These are phyloP conservation scores for Salix exigua DNA, from an alignment of 345 rosid species.

Conservation along the genomic window DNA sequence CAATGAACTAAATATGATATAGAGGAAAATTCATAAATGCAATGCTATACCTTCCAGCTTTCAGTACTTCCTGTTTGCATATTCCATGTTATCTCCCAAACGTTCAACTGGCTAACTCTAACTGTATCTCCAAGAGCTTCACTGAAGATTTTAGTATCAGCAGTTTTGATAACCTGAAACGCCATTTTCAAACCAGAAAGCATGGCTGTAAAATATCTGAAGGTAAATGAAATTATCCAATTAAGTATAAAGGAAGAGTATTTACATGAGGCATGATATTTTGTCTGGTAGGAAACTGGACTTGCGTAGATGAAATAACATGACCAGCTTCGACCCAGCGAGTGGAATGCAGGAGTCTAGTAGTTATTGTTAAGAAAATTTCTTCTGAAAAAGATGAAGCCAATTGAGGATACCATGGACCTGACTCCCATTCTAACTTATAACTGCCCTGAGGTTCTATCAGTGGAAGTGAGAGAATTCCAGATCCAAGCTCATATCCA, in stretches of 20 bases:
- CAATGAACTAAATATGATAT: neutral
- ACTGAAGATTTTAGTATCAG: constrained; percentile 35
- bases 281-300: constrained; percentile 61
- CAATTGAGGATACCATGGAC: constrained; percentile 82
- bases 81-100: constrained; percentile 72
- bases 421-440: constrained; percentile 61
- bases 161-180: constrained; percentile 52
- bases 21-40: constrained; percentile 7
- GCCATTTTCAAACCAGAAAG: constrained; percentile 7
- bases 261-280: constrained; percentile 59
- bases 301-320: constrained; percentile 69
- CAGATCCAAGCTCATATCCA: constrained; percentile 68
- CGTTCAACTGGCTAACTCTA: constrained; percentile 47
- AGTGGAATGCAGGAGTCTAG: constrained; percentile 54
- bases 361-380: constrained; percentile 53
- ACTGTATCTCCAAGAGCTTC: constrained; percentile 54
- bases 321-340: constrained; percentile 85
- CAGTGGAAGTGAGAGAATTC: constrained; percentile 55
- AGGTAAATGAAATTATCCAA: neutral
- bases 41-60: constrained; percentile 74
- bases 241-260: constrained; percentile 4
- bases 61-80: constrained; percentile 56
- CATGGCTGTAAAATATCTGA: neutral
- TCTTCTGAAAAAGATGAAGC: constrained; percentile 64
- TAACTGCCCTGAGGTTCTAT: constrained; percentile 66